Conservation (phyloP, 371 early-diverging fungal genomes). For the Mucor plumbeus region DNA sequence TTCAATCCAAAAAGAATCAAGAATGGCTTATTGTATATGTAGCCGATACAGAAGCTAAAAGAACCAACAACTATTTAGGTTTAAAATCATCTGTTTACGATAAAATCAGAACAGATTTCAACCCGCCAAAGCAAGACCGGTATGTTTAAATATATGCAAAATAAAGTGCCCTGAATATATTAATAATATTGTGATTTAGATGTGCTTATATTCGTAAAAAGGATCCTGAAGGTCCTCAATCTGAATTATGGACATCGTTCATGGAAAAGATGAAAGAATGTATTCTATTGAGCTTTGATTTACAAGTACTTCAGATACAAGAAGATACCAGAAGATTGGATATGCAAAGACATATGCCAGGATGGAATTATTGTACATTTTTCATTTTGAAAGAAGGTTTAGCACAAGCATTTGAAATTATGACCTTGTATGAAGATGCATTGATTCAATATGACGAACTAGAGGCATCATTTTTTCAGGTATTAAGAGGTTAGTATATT, state of each 20-base stretch:
- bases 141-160: constrained; percentile 6
- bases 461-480: constrained; percentile 91
- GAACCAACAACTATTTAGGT: constrained; percentile 67
- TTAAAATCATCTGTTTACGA: constrained; percentile 81
- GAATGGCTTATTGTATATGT: constrained; percentile 94
- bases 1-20: constrained; percentile 81
- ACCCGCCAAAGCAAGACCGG: constrained; percentile 74
- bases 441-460: constrained; percentile 94
- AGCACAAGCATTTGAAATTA: constrained; percentile 84
- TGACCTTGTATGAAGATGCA: constrained; percentile 88
- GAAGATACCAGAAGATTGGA: constrained; percentile 91
- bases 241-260: constrained; percentile 81
- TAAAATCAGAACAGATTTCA: constrained; percentile 88
- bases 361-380: constrained; percentile 97
- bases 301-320: constrained; percentile 78
- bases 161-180: not conserved
- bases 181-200: constrained; percentile 28
- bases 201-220: constrained; percentile 66
- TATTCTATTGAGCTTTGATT: constrained; percentile 79
- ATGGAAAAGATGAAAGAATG: constrained; percentile 82
- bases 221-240: constrained; percentile 64
- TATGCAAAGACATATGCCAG: constrained; percentile 90
- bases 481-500: constrained; percentile 64
- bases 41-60: constrained; percentile 68
- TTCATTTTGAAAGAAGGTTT: constrained; percentile 93